Evolutionary conservation across 73 alveolate genomes (phyloP).

Genomic region (Stentor roeselii): DNA sequence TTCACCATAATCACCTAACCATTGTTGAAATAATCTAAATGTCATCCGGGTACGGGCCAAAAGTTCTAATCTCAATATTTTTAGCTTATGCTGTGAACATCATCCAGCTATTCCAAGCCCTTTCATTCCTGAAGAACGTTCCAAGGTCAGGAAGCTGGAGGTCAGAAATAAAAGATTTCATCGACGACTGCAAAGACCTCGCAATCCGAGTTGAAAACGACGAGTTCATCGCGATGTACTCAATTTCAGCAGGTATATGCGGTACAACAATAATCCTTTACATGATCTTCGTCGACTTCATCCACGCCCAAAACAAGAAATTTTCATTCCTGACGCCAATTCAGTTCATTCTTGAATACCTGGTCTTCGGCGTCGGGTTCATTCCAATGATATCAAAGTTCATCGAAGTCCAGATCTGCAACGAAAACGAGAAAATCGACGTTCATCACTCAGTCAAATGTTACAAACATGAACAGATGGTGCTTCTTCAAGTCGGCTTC

Average conservation of each 20-base stretch:
- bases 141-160: not conserved
- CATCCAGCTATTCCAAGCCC: slow-evolving; percentile 11
- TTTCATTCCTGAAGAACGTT: not conserved
- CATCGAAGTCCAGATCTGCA: not conserved
- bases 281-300: not conserved
- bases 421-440: not conserved
- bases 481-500: not conserved
- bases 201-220: slow-evolving; percentile 14
- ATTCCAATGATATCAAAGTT: slow-evolving; percentile 15
- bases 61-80: no score
- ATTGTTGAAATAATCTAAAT: no score
- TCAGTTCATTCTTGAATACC: not conserved
- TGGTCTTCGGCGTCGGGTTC: slow-evolving; percentile 10
- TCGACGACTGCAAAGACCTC: not conserved
- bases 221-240: not conserved
- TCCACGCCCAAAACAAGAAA: not conserved
- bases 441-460: not conserved
- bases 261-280: slow-evolving; percentile 1
- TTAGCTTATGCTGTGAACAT: no score
- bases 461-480: not conserved
- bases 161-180: not conserved
- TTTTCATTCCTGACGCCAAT: not conserved
- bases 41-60: no score
- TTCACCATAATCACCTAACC: no score
- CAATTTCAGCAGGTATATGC: not conserved